Evolutionary conservation across 2,329 filamentous ascomycete species (phyloP).

Genomic region (Xylariaceae sp.): DNA sequence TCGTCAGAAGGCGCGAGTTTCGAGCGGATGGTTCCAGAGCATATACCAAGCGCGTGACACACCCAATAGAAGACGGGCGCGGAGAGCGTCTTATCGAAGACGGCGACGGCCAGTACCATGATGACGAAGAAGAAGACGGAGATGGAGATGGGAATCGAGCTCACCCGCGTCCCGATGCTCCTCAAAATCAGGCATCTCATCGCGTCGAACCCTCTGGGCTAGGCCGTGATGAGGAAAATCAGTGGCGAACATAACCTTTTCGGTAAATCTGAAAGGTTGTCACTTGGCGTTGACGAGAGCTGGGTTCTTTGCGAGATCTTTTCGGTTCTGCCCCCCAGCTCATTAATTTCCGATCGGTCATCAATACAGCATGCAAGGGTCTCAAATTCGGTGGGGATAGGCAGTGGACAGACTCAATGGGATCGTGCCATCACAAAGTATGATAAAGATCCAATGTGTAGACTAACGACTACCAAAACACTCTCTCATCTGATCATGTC

Average conservation of each 20-base stretch:
- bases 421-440: too few species aligned
- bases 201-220: slow-evolving; percentile 16
- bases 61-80: slow-evolving; percentile 6
- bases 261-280: too few species aligned
- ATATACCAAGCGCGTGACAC: slow-evolving; percentile 13
- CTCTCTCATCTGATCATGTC: too few species aligned
- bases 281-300: too few species aligned
- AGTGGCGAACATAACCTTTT: slow-evolving; percentile 8
- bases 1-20: slow-evolving; percentile 17
- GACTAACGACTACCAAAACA: too few species aligned
- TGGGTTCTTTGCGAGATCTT: too few species aligned
- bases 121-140: slow-evolving; percentile 10
- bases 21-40: not conserved
- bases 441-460: too few species aligned
- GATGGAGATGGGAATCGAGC: slow-evolving; percentile 1
- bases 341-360: too few species aligned
- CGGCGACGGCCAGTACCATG: slow-evolving; percentile 13
- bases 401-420: too few species aligned
- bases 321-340: too few species aligned
- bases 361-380: too few species aligned
- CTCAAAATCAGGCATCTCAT: slow-evolving; percentile 10
- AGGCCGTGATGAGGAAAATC: slow-evolving; percentile 13
- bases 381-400: too few species aligned
- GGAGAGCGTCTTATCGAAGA: slow-evolving; percentile 21
- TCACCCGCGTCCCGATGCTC: slow-evolving; percentile 7